phyloP scores from a whole-genome alignment of 1,284 basidiomycete species.

The Sanghuangporus sanghuang region DNA sequence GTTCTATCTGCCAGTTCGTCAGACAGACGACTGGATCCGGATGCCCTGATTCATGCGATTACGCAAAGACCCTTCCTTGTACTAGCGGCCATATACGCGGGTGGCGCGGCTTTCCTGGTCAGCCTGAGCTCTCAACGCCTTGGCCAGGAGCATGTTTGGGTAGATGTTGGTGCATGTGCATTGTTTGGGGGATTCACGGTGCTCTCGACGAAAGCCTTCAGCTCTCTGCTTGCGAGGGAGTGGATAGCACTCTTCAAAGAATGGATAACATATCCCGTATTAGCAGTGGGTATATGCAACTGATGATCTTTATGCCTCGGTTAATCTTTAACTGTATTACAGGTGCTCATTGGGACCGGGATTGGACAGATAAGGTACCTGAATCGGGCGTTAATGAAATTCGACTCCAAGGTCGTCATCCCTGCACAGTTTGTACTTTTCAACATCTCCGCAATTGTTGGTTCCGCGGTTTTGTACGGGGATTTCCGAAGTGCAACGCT shows the following conservation, averaged over 20 bases:
- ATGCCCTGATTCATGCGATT: conserved; percentile 67
- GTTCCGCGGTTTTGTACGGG: conserved; percentile 89
- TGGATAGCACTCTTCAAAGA: conserved; percentile 71
- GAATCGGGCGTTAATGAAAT: conserved; percentile 85
- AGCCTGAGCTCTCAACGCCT: conserved; percentile 52
- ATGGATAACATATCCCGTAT: conserved; percentile 75
- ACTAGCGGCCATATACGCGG: conserved; percentile 63
- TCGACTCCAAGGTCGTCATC: conserved; percentile 86
- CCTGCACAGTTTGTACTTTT: conserved; percentile 94
- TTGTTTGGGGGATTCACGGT: conserved; percentile 95
- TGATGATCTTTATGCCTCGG: neutral
- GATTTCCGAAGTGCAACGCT: conserved; percentile 83
- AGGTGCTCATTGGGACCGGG: conserved; percentile 77
- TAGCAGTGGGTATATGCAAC: conserved; percentile 42
- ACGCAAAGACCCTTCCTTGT: conserved; percentile 67
- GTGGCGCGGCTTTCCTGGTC: conserved; percentile 51
- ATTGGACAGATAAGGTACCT: conserved; percentile 89
- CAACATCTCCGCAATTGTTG: conserved; percentile 83
- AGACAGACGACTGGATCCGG: conserved; percentile 64
- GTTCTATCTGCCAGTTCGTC: conserved; percentile 76
- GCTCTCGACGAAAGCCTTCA: conserved; percentile 89
- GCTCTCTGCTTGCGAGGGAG: conserved; percentile 74
- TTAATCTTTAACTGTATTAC: conserved; percentile 23
- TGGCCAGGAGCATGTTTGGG: conserved; percentile 69
- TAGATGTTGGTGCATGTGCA: conserved; percentile 88